A percentile compares a stretch with the other conserved stretches of the same genome.
Conservation (phyloP, 2,329 filamentous ascomycete species). For the Teratosphaeria gauchensis region DNA sequence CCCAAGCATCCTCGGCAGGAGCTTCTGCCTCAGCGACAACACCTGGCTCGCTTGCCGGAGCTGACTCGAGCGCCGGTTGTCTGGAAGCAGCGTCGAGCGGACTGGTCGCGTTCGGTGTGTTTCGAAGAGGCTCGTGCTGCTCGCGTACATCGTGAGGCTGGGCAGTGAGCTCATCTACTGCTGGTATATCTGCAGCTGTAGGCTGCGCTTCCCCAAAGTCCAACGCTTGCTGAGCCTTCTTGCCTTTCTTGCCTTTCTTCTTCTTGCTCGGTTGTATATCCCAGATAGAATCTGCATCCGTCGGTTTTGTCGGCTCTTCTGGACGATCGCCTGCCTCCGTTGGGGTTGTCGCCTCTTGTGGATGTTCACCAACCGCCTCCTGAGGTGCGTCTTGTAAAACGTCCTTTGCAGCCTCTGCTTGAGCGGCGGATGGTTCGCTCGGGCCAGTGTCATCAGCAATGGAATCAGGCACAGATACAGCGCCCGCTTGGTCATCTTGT, state of each 20-base stretch:
- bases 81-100: neutral
- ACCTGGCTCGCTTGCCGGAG: neutral
- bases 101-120: neutral
- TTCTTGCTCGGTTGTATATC: neutral
- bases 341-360: neutral
- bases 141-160: neutral
- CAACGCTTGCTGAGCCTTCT: constrained; percentile 7
- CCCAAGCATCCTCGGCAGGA: constrained; percentile 5
- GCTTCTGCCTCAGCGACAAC: neutral
- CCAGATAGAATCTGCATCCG: neutral
- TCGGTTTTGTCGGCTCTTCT: neutral
- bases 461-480: neutral
- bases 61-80: neutral
- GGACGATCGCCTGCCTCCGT: neutral
- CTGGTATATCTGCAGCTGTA: neutral
- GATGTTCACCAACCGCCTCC: neutral
- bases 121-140: neutral
- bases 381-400: neutral
- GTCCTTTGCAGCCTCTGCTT: neutral
- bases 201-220: neutral
- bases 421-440: neutral
- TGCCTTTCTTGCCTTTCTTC: constrained; percentile 19
- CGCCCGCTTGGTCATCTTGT: neutral
- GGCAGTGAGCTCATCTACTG: neutral
- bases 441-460: neutral